Evolutionary conservation across 169 alveolate genomes (phyloP).

Genomic region (Pseudocohnilembus persalinus): DNA sequence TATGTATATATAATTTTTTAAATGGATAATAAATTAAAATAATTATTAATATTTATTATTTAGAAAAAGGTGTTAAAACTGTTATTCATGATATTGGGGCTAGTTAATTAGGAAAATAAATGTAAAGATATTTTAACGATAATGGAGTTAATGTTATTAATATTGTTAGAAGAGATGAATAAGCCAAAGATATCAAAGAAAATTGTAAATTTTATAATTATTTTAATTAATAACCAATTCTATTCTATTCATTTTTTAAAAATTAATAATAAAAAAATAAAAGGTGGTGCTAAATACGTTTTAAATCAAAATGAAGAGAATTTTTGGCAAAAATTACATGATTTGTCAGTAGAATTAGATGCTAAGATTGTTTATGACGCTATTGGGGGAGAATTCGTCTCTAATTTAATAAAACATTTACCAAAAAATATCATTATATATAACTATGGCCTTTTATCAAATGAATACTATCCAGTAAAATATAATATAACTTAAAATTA

Average conservation of each 20-base stretch:
- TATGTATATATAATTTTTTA: not conserved
- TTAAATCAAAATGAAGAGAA: slow-evolving; percentile 33
- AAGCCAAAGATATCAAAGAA: slow-evolving; percentile 39
- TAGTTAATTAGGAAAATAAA: slow-evolving; percentile 57
- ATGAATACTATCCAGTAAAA: slow-evolving; percentile 17
- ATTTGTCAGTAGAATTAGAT: not conserved
- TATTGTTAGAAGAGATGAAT: slow-evolving; percentile 58
- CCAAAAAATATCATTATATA: slow-evolving; percentile 37
- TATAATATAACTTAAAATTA: no score
- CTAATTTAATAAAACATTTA: slow-evolving; percentile 38
- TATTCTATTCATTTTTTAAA: no score
- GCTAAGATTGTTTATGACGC: slow-evolving; percentile 48
- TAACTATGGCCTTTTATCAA: slow-evolving; percentile 58
- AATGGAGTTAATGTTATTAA: slow-evolving; percentile 52
- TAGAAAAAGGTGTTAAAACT: slow-evolving; percentile 34
- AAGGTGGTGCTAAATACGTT: not conserved
- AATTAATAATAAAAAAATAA: no score
- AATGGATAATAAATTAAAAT: not conserved
- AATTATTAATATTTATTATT: no score
- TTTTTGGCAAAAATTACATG: slow-evolving; percentile 15
- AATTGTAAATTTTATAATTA: slow-evolving; percentile 7
- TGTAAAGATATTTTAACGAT: slow-evolving; percentile 36
- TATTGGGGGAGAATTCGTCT: slow-evolving; percentile 39
- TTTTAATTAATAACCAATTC: no score
- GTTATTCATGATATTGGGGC: slow-evolving; percentile 57